These are phyloP conservation scores for Ramicandelaber brevisporus DNA, from an alignment of 192 early-diverging fungal species.

Conservation along the genomic window DNA sequence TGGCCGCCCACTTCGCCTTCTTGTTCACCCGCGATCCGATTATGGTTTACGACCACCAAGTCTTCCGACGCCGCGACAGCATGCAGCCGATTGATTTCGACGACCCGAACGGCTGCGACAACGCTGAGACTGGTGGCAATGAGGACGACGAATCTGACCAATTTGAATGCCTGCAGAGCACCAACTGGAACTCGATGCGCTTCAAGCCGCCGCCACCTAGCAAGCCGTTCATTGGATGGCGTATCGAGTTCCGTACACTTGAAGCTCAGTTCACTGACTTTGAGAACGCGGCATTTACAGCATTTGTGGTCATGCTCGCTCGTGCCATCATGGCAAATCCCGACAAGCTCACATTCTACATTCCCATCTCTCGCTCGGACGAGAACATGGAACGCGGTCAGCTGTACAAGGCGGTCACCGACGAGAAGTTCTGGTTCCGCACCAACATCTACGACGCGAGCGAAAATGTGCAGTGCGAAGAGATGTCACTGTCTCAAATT, in stretches of 20 bases:
- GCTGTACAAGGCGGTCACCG: slow-evolving; percentile 48
- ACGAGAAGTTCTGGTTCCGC: slow-evolving; percentile 77
- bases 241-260: slow-evolving; percentile 92
- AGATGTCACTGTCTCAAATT: slow-evolving; percentile 76
- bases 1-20: slow-evolving; percentile 81
- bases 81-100: no score
- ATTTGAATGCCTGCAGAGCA: slow-evolving; percentile 98
- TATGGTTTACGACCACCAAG: slow-evolving; percentile 83
- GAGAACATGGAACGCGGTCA: slow-evolving; percentile 82
- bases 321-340: slow-evolving; percentile 63
- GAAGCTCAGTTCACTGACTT: slow-evolving; percentile 91
- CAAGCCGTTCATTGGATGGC: slow-evolving; percentile 75
- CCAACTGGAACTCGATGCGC: slow-evolving; percentile 98
- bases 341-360: slow-evolving; percentile 78
- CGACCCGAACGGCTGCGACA: no score
- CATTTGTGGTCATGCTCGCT: slow-evolving; percentile 80
- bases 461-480: slow-evolving; percentile 19
- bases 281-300: slow-evolving; percentile 86
- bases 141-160: slow-evolving; percentile 84
- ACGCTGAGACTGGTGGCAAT: slow-evolving; percentile 61
- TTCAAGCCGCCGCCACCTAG: slow-evolving; percentile 93
- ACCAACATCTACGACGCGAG: slow-evolving; percentile 35
- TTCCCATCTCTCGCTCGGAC: slow-evolving; percentile 85
- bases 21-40: slow-evolving; percentile 96
- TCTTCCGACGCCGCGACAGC: no score